Percentiles rank a stretch among this genome's conserved stretches.
Evolutionary conservation across 2,329 filamentous ascomycete species (phyloP).

Genomic region (Aspergillus costaricaensis): DNA sequence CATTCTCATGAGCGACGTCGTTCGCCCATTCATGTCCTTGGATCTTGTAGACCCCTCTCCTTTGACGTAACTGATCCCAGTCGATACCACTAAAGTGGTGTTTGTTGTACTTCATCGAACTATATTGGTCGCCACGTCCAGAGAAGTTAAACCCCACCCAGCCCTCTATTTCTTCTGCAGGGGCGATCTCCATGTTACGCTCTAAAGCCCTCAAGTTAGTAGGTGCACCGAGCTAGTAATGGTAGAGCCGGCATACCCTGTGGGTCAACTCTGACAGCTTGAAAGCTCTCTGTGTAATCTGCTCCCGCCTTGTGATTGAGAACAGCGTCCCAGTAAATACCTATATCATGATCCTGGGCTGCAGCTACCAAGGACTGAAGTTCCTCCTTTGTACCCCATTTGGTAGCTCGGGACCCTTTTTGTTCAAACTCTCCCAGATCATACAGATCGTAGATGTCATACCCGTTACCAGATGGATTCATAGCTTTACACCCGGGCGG

Average conservation of each 20-base stretch:
- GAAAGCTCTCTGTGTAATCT: conserved; percentile 64
- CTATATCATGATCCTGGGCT: conserved; percentile 57
- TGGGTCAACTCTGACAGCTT: conserved; percentile 64
- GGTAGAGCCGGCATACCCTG: conserved; percentile 36
- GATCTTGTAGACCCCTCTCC: conserved; percentile 67
- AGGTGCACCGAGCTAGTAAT: neutral
- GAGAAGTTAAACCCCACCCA: conserved; percentile 70
- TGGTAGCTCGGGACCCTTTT: conserved; percentile 63
- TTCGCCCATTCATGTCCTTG: conserved; percentile 65
- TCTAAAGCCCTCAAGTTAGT: conserved; percentile 38
- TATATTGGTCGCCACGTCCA: conserved; percentile 62
- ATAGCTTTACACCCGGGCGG: conserved; percentile 71
- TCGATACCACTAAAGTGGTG: conserved; percentile 71
- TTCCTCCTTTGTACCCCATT: conserved; percentile 69
- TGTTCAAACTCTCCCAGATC: conserved; percentile 73
- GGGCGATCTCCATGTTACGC: conserved; percentile 56
- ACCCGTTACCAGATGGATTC: conserved; percentile 63
- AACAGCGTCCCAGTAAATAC: conserved; percentile 69
- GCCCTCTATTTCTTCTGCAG: conserved; percentile 64
- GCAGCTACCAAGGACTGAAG: conserved; percentile 54
- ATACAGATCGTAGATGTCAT: conserved; percentile 70
- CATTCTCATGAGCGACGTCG: conserved; percentile 63
- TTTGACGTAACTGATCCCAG: conserved; percentile 59
- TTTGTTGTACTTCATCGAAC: conserved; percentile 64
- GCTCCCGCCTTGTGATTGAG: conserved; percentile 72